These are phyloP conservation scores for Rhodomyrtus tomentosa DNA, from an alignment of 345 rosid genomes.

Conservation along the genomic window DNA sequence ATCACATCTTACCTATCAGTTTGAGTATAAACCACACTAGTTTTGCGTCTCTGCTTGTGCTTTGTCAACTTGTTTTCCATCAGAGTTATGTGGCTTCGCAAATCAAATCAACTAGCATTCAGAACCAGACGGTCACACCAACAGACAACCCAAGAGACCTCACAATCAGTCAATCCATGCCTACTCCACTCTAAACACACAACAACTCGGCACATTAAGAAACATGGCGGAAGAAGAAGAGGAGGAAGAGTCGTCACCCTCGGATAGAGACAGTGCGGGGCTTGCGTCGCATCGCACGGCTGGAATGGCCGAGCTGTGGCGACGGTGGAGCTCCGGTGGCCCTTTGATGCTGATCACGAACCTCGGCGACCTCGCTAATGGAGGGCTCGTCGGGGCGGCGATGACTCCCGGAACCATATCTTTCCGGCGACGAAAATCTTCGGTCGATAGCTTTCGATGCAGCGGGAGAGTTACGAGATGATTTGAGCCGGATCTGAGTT, in stretches of 20 bases:
- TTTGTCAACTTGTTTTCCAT: background rate
- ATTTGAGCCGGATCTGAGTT: background rate
- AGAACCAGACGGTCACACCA: background rate
- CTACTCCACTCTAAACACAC: background rate
- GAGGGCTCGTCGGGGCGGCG: background rate
- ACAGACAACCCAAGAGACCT: rapidly evolving
- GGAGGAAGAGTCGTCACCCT: background rate
- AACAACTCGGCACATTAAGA: background rate
- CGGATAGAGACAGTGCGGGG: background rate
- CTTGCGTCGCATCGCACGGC: background rate
- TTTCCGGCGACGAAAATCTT: background rate
- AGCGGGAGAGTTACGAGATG: background rate
- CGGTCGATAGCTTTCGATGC: background rate
- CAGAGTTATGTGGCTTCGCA: background rate
- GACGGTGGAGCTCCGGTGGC: background rate
- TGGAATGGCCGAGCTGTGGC: background rate
- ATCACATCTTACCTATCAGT: background rate
- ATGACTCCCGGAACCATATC: background rate
- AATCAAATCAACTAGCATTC: background rate
- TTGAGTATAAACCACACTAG: background rate
- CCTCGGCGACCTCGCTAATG: background rate
- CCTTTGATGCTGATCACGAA: background rate
- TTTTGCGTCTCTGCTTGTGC: background rate
- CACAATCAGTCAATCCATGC: background rate
- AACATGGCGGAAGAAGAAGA: background rate